Base-by-base conservation (phyloP, 306 rosid genomes). In the Acacia acuminata region DNA sequence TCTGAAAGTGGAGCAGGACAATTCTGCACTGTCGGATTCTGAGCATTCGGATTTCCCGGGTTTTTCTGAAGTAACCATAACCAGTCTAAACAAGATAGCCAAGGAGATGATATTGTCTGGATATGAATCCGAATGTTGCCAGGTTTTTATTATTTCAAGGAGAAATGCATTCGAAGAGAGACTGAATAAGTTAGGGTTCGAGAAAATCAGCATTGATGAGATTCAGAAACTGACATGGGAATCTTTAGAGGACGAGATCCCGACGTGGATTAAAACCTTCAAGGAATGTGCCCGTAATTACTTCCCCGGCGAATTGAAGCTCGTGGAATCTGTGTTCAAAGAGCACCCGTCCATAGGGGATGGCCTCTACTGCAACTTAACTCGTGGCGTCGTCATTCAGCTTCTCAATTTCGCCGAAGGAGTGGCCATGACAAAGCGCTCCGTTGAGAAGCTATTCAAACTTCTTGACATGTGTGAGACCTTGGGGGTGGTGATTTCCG, bases 371-470 rank as follows among this genome's bases (percentile, higher is more conserved):
- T 27, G 79, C 12, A 75, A 76, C 25, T 81, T 91, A 15, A 20
- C 81, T 3, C 87, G 85, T 2, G 48, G 82, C n/a, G 56, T 87
- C 3, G 30, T 74, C 13, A 73, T 89, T 1, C 92, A 84, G 14
- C 86, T 89, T 0, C 78, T 91, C 4, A 89, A 89, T 76, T 91
- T 91, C 77, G 89, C 84, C 0, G 91, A 89, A 67, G 86, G 90
- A 2, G 58, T 91, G 0, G 84, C 91, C 0, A 82, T 91, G 92
- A 81, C 92, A 0, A 91, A 86, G 66, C 90, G 89, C 11, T 86
- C 94, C 0, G 84, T 86, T 0, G 94, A 91, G 84, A 91, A 91
- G 69, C 82, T 91, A 50, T 91, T 91, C 87, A 91, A 91, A 70
- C 36, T 86, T 14, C 84, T 91, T 0, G 94, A 91, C 82, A 87